Base-by-base conservation (phyloP, 2,329 filamentous ascomycete genomes). In the Phoma sp. region DNA sequence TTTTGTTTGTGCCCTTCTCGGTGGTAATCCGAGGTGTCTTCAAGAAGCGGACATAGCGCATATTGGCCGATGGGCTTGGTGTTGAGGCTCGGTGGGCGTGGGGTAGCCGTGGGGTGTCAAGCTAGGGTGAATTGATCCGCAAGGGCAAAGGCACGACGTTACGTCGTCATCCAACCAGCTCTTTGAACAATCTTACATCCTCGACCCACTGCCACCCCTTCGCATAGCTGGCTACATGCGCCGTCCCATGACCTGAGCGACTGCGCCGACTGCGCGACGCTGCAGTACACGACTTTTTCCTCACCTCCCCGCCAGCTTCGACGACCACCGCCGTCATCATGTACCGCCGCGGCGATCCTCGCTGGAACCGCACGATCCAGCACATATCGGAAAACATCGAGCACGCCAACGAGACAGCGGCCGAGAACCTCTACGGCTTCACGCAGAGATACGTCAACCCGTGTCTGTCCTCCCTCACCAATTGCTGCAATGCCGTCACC, bases 281-380 rank as follows among this genome's bases (percentile, higher is more conserved):
- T 29, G 37, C 47, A 37, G 49, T 18, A 41, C 57, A 32, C 4
- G n/a, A 3, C 18, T 18, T 18, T 18, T 18, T 24, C 36, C 3
- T 7, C 2, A 2, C n/a, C 39, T 23, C 4, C 29, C 7, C 14
- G 25, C 27, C 7, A 35, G 2, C 22, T 7, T 13, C n/a, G n/a
- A 18, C 18, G 18, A 18, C 18, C 18, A 22, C 7, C 49, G 50
- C 50, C 61, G 57, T 43, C 59, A 48, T 59, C 62, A 86, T 85
- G 82, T 86, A 86, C 75, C 81, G 83, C 63, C 80, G 82, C 68
- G 80, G 77, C 70, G 93, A 97, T 76, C 93, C 93, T 57, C 90
- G 93, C 68, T 86, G 96, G 75, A 91, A 93, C 63, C 92, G 96
- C 76, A 91, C 90, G 66, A 91, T 96, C 84, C 96, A 97, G 74